phyloP scores from a whole-genome alignment of 345 rosid genomes.

The Moringa oleifera region DNA sequence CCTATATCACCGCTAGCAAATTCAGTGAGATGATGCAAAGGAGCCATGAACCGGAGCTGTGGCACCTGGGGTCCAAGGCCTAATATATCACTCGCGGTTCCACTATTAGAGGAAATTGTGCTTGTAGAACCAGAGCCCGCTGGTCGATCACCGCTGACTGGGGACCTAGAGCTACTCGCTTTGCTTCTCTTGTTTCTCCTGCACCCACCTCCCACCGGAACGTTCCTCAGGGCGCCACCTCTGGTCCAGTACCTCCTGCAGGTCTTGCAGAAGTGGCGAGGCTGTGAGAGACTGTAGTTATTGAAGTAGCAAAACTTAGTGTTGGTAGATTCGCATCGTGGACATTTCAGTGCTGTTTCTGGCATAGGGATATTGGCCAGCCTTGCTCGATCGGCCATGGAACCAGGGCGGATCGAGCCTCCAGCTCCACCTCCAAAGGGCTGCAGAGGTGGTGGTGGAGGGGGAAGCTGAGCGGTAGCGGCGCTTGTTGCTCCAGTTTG shows the following conservation, averaged over 20 bases:
- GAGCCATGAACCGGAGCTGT: constrained; percentile 44
- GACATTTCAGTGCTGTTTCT: constrained; percentile 72
- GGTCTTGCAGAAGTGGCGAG: constrained; percentile 96
- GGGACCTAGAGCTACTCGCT: constrained; percentile 43
- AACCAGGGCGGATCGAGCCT: constrained; percentile 73
- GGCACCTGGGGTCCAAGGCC: constrained; percentile 44
- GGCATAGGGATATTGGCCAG: constrained; percentile 80
- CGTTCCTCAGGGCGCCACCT: constrained; percentile 84
- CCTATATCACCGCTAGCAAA: constrained; percentile 37
- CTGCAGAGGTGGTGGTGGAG: constrained; percentile 47
- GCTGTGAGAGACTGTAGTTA: constrained; percentile 95
- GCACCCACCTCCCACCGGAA: constrained; percentile 94
- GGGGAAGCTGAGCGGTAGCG: constrained; percentile 27
- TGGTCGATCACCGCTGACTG: constrained; percentile 33
- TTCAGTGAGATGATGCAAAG: constrained; percentile 40
- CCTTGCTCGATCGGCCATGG: constrained; percentile 92
- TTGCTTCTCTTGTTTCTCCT: constrained; percentile 83
- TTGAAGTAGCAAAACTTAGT: constrained; percentile 96
- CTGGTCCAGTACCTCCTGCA: constrained; percentile 98
- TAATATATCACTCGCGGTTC: constrained; percentile 40
- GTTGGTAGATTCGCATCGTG: constrained; percentile 91
- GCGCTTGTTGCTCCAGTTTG: constrained; percentile 25
- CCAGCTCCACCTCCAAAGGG: constrained; percentile 53
- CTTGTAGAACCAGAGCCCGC: constrained; percentile 36
- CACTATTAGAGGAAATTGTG: constrained; percentile 31